Base-by-base conservation (phyloP, 75 land plant species). In the Sequoia sempervirens region DNA sequence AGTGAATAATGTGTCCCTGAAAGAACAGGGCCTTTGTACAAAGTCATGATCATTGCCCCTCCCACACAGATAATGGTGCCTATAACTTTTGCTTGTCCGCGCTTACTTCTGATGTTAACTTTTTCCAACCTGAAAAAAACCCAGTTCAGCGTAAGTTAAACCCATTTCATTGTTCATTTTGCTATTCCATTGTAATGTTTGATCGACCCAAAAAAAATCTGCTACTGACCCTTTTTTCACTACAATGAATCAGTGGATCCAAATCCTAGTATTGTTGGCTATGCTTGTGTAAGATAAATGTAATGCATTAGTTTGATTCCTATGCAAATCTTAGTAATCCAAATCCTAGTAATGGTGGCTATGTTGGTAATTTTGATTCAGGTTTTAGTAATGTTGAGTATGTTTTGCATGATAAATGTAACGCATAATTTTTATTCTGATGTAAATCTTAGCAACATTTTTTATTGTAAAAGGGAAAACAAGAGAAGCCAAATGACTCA, bases 31-130 rank as follows among this genome's bases (percentile, higher is more conserved):
- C 79, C 79, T 40, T 89, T 89, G 90, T 89, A 89, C 3, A 86
- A 23, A 8, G 89, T 50, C 87, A 89, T 89, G 17, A 88, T 40
- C n/a, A 80, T 85, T 45, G 90, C 90, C 15, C 90, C 90, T 38
- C 83, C 78, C 32, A 87, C 84, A 64, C 89, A 82, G 34, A 83
- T 40, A 14, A 88, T 20, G 17, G 90, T 82, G 45, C 90, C 90
- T n/a, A 89, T 11, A 15, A 85, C 79, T 81, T 88, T 89, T 34
- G 90, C 90, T 52, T 84, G 84, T 26, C 84, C 90, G 70, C 85
- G 84, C 53, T 13, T 52, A 68, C 84, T 87, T 78, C 75, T 40
- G 20, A 87, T 56, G 7, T 80, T 58, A 23, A 89, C 34, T n/a
- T 54, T 26, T 61, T 89, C 90, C 56, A 89, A 12, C 17, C 90